Conservation (phyloP, 805 yeast genomes). For the Saturnispora halmiae region DNA sequence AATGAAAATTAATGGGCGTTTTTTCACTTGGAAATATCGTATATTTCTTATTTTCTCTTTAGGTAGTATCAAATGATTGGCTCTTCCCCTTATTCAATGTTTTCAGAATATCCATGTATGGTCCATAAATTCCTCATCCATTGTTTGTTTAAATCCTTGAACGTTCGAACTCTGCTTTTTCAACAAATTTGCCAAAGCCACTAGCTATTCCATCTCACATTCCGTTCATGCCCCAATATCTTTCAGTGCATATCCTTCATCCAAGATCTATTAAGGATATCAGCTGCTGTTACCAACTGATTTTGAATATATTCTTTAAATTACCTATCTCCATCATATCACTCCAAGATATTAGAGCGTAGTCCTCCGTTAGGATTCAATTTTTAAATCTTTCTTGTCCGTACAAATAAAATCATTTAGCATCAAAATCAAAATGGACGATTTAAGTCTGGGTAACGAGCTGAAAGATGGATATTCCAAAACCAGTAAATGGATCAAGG, state of each 20-base stretch:
- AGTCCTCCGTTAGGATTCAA: too few species aligned
- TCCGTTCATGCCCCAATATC: neutral
- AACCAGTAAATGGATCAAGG: constrained; percentile 70
- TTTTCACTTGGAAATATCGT: too few species aligned
- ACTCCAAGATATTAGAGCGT: too few species aligned
- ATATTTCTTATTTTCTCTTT: too few species aligned
- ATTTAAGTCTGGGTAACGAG: constrained; percentile 54
- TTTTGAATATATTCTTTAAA: too few species aligned
- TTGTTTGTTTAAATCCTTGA: neutral
- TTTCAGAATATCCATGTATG: neutral
- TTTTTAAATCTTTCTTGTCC: neutral
- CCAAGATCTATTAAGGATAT: neutral
- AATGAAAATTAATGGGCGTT: neutral
- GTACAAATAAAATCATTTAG: too few species aligned
- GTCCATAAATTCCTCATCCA: neutral
- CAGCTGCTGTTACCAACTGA: neutral
- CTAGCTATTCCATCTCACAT: neutral
- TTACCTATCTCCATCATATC: too few species aligned
- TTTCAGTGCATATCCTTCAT: neutral
- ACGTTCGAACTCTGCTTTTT: neutral
- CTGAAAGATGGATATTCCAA: constrained; percentile 71
- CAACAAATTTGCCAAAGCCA: neutral
- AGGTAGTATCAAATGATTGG: too few species aligned
- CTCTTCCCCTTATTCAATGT: neutral
- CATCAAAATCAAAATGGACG: constrained; percentile 19